A percentile compares a stretch with the other conserved stretches of the same genome.
Conservation (phyloP, 805 yeast genomes). For the Yarrowia deformans region DNA sequence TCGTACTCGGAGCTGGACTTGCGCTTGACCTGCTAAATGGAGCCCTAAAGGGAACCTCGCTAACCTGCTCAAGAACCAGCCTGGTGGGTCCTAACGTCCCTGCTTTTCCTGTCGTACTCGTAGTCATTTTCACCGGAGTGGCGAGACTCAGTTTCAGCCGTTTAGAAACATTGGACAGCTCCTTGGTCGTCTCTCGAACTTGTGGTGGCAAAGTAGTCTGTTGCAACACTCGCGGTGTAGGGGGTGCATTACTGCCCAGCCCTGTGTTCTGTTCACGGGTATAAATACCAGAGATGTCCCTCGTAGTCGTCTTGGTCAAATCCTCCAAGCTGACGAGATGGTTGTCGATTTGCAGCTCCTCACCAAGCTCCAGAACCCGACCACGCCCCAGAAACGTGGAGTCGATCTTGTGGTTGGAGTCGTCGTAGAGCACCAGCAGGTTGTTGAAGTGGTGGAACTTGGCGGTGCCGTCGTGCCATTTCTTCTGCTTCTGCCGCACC, state of each 20-base stretch:
- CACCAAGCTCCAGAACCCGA: constrained; percentile 42
- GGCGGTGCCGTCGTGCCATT: constrained; percentile 52
- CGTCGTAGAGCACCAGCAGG: constrained; percentile 48
- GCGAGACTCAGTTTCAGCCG: constrained; percentile 15
- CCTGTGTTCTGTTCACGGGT: neutral
- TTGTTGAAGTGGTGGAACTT: constrained; percentile 45
- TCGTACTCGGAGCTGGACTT: too few species aligned
- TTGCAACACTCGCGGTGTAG: constrained; percentile 7
- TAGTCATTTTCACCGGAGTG: neutral
- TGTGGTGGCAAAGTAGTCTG: neutral
- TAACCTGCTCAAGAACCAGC: constrained; percentile 3
- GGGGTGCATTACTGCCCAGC: neutral
- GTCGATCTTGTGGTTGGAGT: constrained; percentile 44
- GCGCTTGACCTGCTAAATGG: too few species aligned
- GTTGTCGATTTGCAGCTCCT: constrained; percentile 45
- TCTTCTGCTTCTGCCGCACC: constrained; percentile 50
- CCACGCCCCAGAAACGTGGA: constrained; percentile 41
- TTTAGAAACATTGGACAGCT: constrained; percentile 5
- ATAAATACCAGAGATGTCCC: constrained; percentile 41
- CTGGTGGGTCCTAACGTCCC: constrained; percentile 14
- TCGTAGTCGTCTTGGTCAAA: constrained; percentile 37
- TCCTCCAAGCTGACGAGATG: constrained; percentile 47
- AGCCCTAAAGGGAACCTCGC: neutral
- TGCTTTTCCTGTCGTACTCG: neutral
- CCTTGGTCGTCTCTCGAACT: neutral